Evolutionary conservation across 2,329 filamentous ascomycete species (phyloP), one percentile per base, ranked within the genome.

Genomic region (Fusarium pininemorale): DNA sequence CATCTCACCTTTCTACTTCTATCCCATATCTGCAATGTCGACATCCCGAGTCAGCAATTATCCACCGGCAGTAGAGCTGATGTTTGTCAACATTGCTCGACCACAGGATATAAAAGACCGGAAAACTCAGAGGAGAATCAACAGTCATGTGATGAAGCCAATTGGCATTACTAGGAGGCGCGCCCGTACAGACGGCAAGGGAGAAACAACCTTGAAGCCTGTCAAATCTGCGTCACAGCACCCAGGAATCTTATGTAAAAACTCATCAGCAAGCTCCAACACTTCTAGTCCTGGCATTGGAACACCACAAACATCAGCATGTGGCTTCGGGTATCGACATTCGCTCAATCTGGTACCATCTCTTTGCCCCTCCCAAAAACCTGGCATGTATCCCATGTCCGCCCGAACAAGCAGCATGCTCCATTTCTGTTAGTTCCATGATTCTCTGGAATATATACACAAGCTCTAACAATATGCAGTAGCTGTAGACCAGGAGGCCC

Each of bases 401-500:
- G 4, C 26, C 9, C 18, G 18, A 12, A 28, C 8, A 4, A 47
- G 45, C 18, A 47, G 20, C 4, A 22, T 47, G 9, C 45, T 47
- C 2, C 12, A 22, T 22, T 28, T 28, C 13, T 15, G 13, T 22
- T 4, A 4, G 42, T 26, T 14, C 3, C 11, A 26, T 0, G 3
- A 13, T 20, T 1, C 7, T 5, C 1, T 26, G 0, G 6, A 3
- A 13, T 12, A 26, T 0, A 0, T 9, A 45, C 11, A 0, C 0
- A 20, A 20, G 16, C 6, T 20, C 42, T 26, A 18, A 45, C 11
- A 9, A 13, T 20, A 13, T 0, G 7, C 7, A 45, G 24, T 45
- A 45, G 42, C 42, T 13, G 16, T 45, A 9, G 24, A 26, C 3
- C 11, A 26, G 3, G 42, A 45, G 11, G 42, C 24, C 2, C 42